Evolutionary conservation across 1,284 basidiomycete genomes (phyloP).

Genomic region (Cryptococcus maquisensis): DNA sequence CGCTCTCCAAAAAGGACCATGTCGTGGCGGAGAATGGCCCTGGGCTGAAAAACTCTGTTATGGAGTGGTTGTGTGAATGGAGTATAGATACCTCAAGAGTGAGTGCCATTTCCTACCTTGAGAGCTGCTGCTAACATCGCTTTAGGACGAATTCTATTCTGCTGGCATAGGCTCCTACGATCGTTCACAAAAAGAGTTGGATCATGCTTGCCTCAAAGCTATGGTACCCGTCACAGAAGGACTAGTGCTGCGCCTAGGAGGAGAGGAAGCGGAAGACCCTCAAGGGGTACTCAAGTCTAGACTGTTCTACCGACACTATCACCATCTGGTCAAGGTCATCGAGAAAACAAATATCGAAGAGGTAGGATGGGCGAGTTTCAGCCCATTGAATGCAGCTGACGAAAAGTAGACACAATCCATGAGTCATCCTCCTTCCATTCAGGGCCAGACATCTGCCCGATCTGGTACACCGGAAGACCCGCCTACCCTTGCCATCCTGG

Average conservation of each 20-base stretch:
- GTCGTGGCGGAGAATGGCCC: conserved; percentile 65
- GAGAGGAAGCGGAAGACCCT: conserved; percentile 60
- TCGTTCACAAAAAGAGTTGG: conserved; percentile 56
- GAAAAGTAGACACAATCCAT: conserved; percentile 4
- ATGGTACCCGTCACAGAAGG: conserved; percentile 71
- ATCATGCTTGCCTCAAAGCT: conserved; percentile 65
- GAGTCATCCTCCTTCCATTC: conserved; percentile 6
- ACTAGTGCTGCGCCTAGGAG: conserved; percentile 62
- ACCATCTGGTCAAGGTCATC: conserved; percentile 62
- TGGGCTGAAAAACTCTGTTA: conserved; percentile 61
- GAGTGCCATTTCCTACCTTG: conserved; percentile 2
- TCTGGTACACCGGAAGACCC: conserved; percentile 1
- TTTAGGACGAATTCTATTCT: conserved; percentile 20
- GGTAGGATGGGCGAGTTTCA: conserved; percentile 8
- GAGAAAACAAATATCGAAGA: conserved; percentile 48
- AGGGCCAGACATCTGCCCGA: conserved; percentile 1
- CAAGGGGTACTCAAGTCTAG: conserved; percentile 65
- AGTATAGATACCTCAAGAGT: conserved; percentile 42
- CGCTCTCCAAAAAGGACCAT: conserved; percentile 61
- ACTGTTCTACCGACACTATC: conserved; percentile 71
- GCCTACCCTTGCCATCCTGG: conserved; percentile 53
- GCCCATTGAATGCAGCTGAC: too few relatives aligned
- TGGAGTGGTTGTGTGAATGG: conserved; percentile 75
- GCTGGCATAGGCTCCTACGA: conserved; percentile 1
- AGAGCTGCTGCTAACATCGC: not conserved